These are phyloP conservation scores for Rosellinia necatrix DNA, from an alignment of 2,329 filamentous ascomycete genomes.

Conservation along the genomic window DNA sequence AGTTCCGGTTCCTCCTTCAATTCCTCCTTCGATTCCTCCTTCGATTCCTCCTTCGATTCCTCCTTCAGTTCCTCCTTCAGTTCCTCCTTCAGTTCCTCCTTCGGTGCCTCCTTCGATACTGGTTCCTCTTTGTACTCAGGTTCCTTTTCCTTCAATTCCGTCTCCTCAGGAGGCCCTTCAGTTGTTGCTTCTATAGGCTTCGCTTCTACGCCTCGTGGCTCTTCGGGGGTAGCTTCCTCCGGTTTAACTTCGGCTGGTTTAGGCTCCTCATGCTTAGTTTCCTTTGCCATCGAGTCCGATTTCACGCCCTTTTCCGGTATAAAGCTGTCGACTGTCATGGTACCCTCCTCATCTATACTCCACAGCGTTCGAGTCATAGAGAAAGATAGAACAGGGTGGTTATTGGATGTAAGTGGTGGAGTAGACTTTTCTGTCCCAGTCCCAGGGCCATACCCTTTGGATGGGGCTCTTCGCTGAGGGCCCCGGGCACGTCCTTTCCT, in stretches of 20 bases:
- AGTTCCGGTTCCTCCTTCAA: constrained; percentile 10
- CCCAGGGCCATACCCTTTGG: constrained; percentile 51
- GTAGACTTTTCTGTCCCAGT: constrained; percentile 33
- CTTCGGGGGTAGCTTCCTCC: constrained; percentile 5
- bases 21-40: constrained; percentile 17
- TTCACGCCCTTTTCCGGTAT: constrained; percentile 17
- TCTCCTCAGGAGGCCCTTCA: constrained; percentile 12
- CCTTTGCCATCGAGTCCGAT: constrained; percentile 20
- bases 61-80: not conserved
- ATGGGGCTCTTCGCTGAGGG: constrained; percentile 75
- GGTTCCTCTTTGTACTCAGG: not conserved
- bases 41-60: not conserved
- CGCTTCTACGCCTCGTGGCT: constrained; percentile 12
- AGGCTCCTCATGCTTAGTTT: constrained; percentile 13
- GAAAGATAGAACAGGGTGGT: constrained; percentile 50
- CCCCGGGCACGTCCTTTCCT: constrained; percentile 89
- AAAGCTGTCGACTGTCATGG: constrained; percentile 46
- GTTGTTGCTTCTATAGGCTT: constrained; percentile 10
- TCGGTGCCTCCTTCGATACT: constrained; percentile 10
- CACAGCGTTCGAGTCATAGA: constrained; percentile 54
- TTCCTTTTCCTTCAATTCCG: not conserved
- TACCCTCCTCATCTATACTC: constrained; percentile 57
- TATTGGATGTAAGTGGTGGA: constrained; percentile 40
- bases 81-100: constrained; percentile 6
- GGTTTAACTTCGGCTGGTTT: not conserved